A percentile compares a stretch with the other conserved stretches of the same genome.
Conservation (phyloP, 768 basidiomycete species). For the Rhizopogon vesiculosus region DNA sequence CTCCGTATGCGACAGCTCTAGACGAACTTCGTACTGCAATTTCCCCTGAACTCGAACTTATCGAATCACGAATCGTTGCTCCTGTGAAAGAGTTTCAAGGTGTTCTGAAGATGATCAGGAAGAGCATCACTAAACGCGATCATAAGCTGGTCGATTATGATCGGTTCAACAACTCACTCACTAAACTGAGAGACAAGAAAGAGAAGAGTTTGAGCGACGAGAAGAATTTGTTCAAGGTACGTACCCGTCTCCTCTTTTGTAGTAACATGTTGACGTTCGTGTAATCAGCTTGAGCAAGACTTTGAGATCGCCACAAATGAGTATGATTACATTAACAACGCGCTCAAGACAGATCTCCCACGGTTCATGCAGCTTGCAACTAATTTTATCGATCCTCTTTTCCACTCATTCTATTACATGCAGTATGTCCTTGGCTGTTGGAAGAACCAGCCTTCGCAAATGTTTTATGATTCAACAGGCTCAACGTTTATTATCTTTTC, state of each 20-base stretch:
- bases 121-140: constrained; percentile 93
- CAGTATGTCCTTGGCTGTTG: constrained; percentile 56
- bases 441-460: not conserved
- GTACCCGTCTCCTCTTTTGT: constrained; percentile 10
- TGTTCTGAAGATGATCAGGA: constrained; percentile 84
- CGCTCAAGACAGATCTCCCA: constrained; percentile 88
- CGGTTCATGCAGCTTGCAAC: constrained; percentile 87
- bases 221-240: constrained; percentile 93
- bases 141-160: constrained; percentile 98
- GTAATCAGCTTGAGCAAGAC: constrained; percentile 83
- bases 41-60: constrained; percentile 89
- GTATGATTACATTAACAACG: constrained; percentile 88
- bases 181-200: constrained; percentile 96
- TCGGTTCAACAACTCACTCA: constrained; percentile 92
- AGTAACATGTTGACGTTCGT: not conserved
- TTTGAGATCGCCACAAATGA: constrained; percentile 90
- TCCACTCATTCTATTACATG: constrained; percentile 99
- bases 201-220: constrained; percentile 95
- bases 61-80: constrained; percentile 77
- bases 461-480: constrained; percentile 36
- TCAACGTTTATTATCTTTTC: constrained; percentile 92
- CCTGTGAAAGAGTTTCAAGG: constrained; percentile 88
- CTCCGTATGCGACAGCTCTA: constrained; percentile 66
- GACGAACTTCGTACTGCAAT: constrained; percentile 78
- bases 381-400: constrained; percentile 93